phyloP scores from a whole-genome alignment of 495 filamentous ascomycete genomes.

The Xylaria intraflava region DNA sequence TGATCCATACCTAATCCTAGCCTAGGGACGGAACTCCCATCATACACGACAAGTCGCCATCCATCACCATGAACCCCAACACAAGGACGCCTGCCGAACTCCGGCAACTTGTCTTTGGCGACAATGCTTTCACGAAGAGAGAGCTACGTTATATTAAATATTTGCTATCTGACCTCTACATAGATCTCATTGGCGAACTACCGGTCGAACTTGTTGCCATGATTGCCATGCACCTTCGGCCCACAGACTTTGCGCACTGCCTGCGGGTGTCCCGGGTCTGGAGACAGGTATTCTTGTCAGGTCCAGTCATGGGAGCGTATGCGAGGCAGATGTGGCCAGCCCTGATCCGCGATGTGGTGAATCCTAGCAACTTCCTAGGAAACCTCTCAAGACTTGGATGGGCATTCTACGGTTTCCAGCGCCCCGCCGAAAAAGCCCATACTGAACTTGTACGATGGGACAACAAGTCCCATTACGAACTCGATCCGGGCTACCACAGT shows the following conservation, averaged over 20 bases:
- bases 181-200: conserved; percentile 26
- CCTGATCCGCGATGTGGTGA: conserved; percentile 1
- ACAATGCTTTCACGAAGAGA: conserved; percentile 8
- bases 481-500: conserved; percentile 16
- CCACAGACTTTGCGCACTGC: conserved; percentile 15
- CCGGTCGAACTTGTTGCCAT: conserved; percentile 28
- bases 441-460: conserved; percentile 11
- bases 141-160: conserved; percentile 23
- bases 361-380: conserved; percentile 1
- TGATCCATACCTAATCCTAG: too few relatives aligned
- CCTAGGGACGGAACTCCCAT: too few relatives aligned
- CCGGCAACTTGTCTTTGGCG: conserved; percentile 1
- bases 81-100: neutral
- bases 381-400: conserved; percentile 12
- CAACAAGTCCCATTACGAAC: conserved; percentile 13
- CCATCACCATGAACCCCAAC: neutral
- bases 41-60: too few relatives aligned
- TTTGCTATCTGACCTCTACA: conserved; percentile 14
- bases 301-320: conserved; percentile 13
- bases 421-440: neutral
- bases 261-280: conserved; percentile 29
- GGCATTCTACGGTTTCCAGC: neutral
- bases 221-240: conserved; percentile 21
- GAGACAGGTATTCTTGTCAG: conserved; percentile 23
- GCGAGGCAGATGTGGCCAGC: conserved; percentile 17